phyloP scores from a whole-genome alignment of 1,284 basidiomycete genomes.

The Ganoderma lingzhi region DNA sequence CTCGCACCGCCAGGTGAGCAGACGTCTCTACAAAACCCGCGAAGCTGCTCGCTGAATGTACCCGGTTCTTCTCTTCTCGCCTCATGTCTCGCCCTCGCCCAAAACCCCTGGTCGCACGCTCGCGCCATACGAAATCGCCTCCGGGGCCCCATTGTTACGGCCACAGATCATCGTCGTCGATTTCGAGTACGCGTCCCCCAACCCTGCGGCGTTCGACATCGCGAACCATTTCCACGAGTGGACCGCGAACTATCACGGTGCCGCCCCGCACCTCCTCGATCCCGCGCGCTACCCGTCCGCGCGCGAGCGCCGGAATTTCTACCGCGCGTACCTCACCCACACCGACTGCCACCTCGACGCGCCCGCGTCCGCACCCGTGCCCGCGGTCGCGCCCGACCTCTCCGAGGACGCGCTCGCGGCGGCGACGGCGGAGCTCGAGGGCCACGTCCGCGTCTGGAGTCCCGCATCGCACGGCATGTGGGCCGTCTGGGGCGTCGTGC shows the following conservation, averaged over 20 bases:
- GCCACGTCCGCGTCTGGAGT: conserved; percentile 85
- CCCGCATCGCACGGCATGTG: conserved; percentile 90
- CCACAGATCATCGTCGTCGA: conserved; percentile 90
- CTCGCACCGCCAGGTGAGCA: conserved; percentile 72
- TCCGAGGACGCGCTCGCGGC: conserved; percentile 45
- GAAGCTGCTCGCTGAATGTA: conserved; percentile 20
- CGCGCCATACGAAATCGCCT: conserved; percentile 20
- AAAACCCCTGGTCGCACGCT: conserved; percentile 5
- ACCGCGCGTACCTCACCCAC: conserved; percentile 80
- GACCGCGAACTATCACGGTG: conserved; percentile 88
- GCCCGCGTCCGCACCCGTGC: conserved; percentile 27
- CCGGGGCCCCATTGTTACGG: not conserved
- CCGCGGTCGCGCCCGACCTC: conserved; percentile 33
- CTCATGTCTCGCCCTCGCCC: conserved; percentile 5
- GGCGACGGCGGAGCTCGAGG: conserved; percentile 64
- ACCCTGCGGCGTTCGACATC: conserved; percentile 91
- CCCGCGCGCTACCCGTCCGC: conserved; percentile 75
- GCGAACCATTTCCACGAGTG: conserved; percentile 97
- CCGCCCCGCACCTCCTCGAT: conserved; percentile 78
- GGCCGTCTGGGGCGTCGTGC: conserved; percentile 92
- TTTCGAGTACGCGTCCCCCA: conserved; percentile 93
- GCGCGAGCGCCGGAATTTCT: conserved; percentile 84
- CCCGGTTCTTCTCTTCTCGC: conserved; percentile 13
- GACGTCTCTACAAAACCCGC: conserved; percentile 9
- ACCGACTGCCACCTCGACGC: conserved; percentile 27